Base-by-base conservation (phyloP, 129 eudicot species). In the Centaurea solstitialis region DNA sequence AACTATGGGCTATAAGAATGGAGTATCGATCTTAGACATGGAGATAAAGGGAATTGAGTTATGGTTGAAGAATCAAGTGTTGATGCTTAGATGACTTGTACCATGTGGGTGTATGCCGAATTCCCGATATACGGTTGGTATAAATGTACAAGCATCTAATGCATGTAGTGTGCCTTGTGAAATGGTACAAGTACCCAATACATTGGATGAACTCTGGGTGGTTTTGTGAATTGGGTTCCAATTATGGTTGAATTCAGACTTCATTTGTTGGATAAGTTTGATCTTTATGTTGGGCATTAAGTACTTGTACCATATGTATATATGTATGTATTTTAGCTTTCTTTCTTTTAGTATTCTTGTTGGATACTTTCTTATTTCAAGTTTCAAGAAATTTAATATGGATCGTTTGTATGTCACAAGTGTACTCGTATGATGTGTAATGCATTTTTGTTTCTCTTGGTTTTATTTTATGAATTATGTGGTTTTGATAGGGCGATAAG, bases 1-100 rank as follows among this genome's bases (percentile, higher is more conserved):
- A 87, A 65, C 66, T 94, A 22, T 94, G 99, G 99, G 91, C 75
- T 15, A 90, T 94, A 13, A 87, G 99, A 88, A 84, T 86, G 89
- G 97, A 92, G n/a, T n/a, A n/a, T n/a, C 61, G 85, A 90, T 77
- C 82, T 87, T 73, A 87, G 78, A 59, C 85, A 84, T 65, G 88
- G 90, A 78, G 81, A 84, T 76, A 80, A 39, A 77, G 69, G 80
- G 85, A 67, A 84, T 41, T 70, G 23, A 70, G 23, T 61, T 38
- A 61, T 62, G 21, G 20, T 17, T 53, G 21, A 53, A 53, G 6
- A 50, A 50, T 53, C 76, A 70, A 53, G 20, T 23, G 70, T 62
- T 80, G 73, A 26, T 45, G 75, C 84, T 66, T 81, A 43, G 69
- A 73, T 82, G 86, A 70, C 81, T 82, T 82, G 73, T 70, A 57